These are phyloP conservation scores for Pseudotsuga menziesii DNA, from an alignment of 75 land plant species.

Conservation along the genomic window DNA sequence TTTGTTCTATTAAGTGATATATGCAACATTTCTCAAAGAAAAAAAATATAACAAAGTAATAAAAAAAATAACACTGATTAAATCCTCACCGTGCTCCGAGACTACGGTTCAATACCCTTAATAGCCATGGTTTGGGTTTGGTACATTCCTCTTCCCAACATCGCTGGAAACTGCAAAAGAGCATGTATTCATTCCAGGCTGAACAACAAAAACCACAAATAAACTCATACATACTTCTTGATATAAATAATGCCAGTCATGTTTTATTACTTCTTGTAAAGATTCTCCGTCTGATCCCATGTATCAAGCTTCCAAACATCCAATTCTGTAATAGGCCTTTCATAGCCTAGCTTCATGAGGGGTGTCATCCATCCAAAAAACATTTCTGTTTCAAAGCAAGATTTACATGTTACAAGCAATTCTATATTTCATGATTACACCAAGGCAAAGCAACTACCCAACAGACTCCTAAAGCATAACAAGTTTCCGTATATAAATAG, in stretches of 20 bases:
- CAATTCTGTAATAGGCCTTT: slow-evolving; percentile 69
- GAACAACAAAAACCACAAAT: slow-evolving; percentile 2
- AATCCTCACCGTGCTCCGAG: slow-evolving; percentile 68
- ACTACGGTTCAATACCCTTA: slow-evolving; percentile 66
- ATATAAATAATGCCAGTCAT: neutral
- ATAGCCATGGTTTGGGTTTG: slow-evolving; percentile 86
- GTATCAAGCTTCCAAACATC: slow-evolving; percentile 92
- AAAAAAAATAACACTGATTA: neutral
- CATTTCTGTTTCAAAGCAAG: slow-evolving; percentile 29
- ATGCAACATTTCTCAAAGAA: too few species aligned
- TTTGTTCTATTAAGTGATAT: too few species aligned
- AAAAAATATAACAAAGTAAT: neutral
- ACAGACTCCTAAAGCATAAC: neutral
- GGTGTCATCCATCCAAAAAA: slow-evolving; percentile 88
- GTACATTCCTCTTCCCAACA: slow-evolving; percentile 69
- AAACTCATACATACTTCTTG: neutral
- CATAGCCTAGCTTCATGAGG: slow-evolving; percentile 77
- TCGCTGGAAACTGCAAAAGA: slow-evolving; percentile 47
- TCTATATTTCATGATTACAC: neutral
- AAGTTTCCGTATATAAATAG: neutral
- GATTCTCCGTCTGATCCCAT: slow-evolving; percentile 85
- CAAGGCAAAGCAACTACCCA: neutral
- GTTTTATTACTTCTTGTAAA: slow-evolving; percentile 39
- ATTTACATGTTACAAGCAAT: neutral
- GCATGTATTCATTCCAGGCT: neutral